Evolutionary conservation across 129 eudicot species (phyloP), one percentile per base, ranked within the genome.

Genomic region (Flaveria ramosissima): DNA sequence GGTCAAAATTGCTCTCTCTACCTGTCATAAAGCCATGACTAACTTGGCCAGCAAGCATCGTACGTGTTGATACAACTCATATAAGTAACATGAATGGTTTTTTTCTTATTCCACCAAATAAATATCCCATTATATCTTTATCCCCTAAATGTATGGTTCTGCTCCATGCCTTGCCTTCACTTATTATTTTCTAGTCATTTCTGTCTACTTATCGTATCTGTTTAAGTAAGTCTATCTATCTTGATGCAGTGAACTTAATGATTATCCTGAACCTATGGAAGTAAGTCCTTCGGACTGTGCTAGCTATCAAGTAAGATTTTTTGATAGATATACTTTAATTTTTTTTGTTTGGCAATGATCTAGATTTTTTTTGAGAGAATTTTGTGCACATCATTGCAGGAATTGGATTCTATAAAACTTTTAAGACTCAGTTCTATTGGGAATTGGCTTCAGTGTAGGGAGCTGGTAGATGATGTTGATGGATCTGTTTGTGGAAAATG

Each of bases 381-480:
- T 14, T n/a, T 53, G 32, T 43, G 8, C 46, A 59, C 78, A 74
- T 79, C 20, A 41, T 72, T 55, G 66, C 80, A 93, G 98, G 96
- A 80, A 4, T 46, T 68, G 55, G 57, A 41, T 75, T 42, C 83
- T 66, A 71, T 76, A 75, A 86, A 87, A 72, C 86, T 86, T 80
- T 82, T 79, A 3, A 81, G 53, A 70, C 72, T 80, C 77, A 71
- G 89, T 73, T 71, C 87, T 78, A 84, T 91, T 55, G 91, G 93
- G 16, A 91, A 94, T 73, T 94, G 98, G 98, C 74, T 94, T 86
- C 98, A 91, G 63, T 94, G 98, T 78, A 85, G 81, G 68, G 83
- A 76, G 63, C 81, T 84, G 70, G 70, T 89, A 7, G 73, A 63
- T 48, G 79, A 73, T 59, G 86, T 74, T 72, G 92, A 87, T 81